Conservation (phyloP, 805 yeast species). For the Candida corydali region DNA sequence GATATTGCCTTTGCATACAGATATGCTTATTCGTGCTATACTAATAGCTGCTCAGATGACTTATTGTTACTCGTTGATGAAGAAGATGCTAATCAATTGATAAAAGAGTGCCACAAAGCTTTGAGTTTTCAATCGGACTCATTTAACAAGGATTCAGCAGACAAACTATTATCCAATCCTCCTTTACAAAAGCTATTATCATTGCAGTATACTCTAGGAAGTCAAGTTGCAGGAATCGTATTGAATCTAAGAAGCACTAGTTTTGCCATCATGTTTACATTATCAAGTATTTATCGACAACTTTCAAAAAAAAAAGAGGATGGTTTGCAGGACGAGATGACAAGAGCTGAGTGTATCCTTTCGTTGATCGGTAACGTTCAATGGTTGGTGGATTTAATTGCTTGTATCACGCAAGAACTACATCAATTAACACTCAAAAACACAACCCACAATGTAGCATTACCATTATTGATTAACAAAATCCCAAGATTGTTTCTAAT, state of each 20-base stretch:
- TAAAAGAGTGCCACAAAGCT: conserved; percentile 67
- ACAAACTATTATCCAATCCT: conserved; percentile 72
- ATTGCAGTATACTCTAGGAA: conserved; percentile 65
- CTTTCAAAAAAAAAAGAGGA: conserved; percentile 58
- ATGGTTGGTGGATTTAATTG: conserved; percentile 81
- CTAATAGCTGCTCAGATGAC: conserved; percentile 67
- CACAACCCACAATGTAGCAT: conserved; percentile 41
- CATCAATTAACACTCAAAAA: conserved; percentile 37
- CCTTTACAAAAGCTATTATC: conserved; percentile 72
- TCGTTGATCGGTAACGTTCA: conserved; percentile 70
- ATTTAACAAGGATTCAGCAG: conserved; percentile 68
- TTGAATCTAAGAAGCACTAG: conserved; percentile 68
- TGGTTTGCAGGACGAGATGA: conserved; percentile 47
- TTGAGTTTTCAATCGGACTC: conserved; percentile 65
- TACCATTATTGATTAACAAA: conserved; percentile 61
- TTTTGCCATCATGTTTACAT: conserved; percentile 61
- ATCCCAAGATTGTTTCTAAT: conserved; percentile 65
- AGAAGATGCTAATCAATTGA: conserved; percentile 29
- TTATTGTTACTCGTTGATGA: conserved; percentile 52
- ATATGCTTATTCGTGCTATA: conserved; percentile 69
- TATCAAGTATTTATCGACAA: conserved; percentile 60
- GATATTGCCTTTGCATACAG: conserved; percentile 61
- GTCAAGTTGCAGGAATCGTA: conserved; percentile 55
- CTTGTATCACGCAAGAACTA: conserved; percentile 69
- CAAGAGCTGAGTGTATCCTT: conserved; percentile 60